Evolutionary conservation across 2,329 filamentous ascomycete genomes (phyloP).

Genomic region (Claviceps sp.): DNA sequence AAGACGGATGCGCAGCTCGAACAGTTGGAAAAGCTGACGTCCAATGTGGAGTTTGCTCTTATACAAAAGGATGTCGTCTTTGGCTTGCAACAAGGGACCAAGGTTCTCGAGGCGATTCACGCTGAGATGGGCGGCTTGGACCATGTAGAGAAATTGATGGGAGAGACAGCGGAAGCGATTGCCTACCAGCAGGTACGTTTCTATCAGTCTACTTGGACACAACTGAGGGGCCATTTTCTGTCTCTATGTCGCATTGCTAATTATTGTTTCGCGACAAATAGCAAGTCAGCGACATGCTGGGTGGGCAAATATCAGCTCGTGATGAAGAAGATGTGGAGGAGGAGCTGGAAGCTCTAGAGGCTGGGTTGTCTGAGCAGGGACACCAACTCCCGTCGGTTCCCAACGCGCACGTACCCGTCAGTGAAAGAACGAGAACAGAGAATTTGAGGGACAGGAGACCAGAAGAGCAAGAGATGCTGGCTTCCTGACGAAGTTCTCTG

Average conservation of each 20-base stretch:
- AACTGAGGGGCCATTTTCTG: not conserved
- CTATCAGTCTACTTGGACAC: not conserved
- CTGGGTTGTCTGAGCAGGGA: slow-evolving; percentile 17
- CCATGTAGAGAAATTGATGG: slow-evolving; percentile 88
- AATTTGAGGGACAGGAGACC: not conserved
- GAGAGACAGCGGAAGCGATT: slow-evolving; percentile 77
- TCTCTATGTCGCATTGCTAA: not conserved
- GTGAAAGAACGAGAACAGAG: not conserved
- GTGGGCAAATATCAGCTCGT: slow-evolving; percentile 76
- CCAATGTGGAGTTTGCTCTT: slow-evolving; percentile 84
- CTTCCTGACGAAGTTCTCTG: slow-evolving; percentile 13
- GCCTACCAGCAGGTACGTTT: slow-evolving; percentile 70
- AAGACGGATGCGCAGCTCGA: slow-evolving; percentile 92
- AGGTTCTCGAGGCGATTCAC: slow-evolving; percentile 81
- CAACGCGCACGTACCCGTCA: slow-evolving; percentile 19
- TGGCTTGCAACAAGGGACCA: slow-evolving; percentile 82
- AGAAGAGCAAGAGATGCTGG: slow-evolving; percentile 28
- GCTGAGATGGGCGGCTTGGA: slow-evolving; percentile 92
- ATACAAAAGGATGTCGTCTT: slow-evolving; percentile 96
- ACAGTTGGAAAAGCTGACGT: slow-evolving; percentile 78
- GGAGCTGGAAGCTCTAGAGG: slow-evolving; percentile 71
- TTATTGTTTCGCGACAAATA: slow-evolving; percentile 21
- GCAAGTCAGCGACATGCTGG: slow-evolving; percentile 89
- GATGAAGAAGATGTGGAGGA: slow-evolving; percentile 98
- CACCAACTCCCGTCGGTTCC: slow-evolving; percentile 19